Conservation (phyloP, 257 asterid species). For the Solanum pinnatisectum region DNA sequence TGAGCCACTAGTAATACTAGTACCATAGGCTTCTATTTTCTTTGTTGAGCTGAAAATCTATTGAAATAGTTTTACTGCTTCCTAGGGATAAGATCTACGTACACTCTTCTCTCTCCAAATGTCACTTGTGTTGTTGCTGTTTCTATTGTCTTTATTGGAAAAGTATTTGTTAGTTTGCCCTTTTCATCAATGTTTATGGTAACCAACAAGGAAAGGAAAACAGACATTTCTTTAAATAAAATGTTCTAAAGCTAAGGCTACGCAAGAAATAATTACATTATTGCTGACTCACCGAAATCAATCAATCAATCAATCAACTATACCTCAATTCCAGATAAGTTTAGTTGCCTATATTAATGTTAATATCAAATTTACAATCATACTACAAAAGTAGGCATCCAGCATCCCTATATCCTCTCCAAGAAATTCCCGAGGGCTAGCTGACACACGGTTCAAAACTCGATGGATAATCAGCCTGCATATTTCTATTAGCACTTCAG, state of each 20-base stretch:
- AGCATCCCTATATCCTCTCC: neutral
- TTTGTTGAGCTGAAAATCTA: neutral
- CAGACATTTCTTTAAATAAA: neutral
- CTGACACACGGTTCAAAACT: neutral
- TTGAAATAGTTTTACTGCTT: neutral
- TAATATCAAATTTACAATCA: neutral
- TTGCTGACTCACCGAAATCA: neutral
- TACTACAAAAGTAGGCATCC: neutral
- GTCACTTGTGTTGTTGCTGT: neutral
- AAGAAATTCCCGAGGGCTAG: neutral
- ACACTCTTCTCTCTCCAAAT: neutral
- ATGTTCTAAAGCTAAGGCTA: neutral
- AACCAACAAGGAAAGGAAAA: neutral
- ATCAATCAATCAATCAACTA: neutral
- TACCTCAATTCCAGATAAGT: neutral
- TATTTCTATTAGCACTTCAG: neutral
- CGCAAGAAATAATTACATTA: neutral
- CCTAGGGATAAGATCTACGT: neutral
- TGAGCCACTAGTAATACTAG: neutral
- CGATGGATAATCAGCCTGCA: neutral
- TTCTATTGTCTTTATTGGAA: neutral
- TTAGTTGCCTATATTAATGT: neutral
- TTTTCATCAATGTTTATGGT: neutral
- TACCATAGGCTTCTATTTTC: neutral
- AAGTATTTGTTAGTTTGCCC: neutral